Evolutionary conservation across 2,329 filamentous ascomycete species (phyloP).

Genomic region (Didymella sp.): DNA sequence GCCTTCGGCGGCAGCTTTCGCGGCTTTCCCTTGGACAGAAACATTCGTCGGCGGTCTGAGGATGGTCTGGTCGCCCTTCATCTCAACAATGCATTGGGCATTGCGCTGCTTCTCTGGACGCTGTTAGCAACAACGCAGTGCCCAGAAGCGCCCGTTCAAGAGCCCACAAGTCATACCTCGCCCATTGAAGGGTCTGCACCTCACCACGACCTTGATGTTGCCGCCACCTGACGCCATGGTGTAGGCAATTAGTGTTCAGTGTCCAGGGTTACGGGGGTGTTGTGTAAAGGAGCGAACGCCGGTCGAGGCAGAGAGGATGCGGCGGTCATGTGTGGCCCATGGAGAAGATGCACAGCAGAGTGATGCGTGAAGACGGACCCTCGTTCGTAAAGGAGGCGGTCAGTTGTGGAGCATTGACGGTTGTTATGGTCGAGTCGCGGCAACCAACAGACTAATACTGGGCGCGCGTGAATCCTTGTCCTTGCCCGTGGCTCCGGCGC

Average conservation of each 20-base stretch:
- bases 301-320: conserved; percentile 20
- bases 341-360: conserved; percentile 25
- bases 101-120: conserved; percentile 83
- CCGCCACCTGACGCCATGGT: conserved; percentile 78
- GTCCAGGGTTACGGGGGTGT: conserved; percentile 12
- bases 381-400: conserved; percentile 34
- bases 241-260: conserved; percentile 4
- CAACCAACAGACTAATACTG: conserved; percentile 28
- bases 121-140: conserved; percentile 21
- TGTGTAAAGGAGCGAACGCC: conserved; percentile 24
- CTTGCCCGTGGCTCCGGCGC: conserved; percentile 11
- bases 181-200: conserved; percentile 92
- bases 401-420: conserved; percentile 17
- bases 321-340: conserved; percentile 32
- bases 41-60: conserved; percentile 72
- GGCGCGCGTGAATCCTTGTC: conserved; percentile 36
- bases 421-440: conserved; percentile 36
- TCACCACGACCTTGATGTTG: conserved; percentile 99
- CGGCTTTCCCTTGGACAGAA: conserved; percentile 67
- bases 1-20: conserved; percentile 68
- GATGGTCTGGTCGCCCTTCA: conserved; percentile 92
- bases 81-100: conserved; percentile 96
- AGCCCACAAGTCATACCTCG: conserved; percentile 67
- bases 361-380: neutral
- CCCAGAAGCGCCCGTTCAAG: no score